Percentiles rank a stretch among this genome's conserved stretches.
phyloP scores from a whole-genome alignment of 2,329 filamentous ascomycete genomes.

The Emericellopsis cladophorae region DNA sequence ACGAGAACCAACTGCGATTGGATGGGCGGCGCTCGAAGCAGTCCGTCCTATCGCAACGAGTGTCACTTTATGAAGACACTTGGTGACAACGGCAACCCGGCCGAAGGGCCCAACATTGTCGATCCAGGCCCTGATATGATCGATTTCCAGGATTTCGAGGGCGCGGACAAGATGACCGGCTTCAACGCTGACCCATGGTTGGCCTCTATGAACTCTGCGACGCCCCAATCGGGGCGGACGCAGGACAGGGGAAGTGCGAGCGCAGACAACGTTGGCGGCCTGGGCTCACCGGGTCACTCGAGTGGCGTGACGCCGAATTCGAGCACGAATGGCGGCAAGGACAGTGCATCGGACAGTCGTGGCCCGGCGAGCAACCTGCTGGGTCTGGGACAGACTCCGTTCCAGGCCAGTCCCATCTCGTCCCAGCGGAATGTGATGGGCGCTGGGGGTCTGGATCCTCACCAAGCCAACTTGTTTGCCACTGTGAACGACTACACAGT shows the following conservation, averaged over 20 bases:
- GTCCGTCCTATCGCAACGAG: conserved; percentile 30
- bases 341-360: conserved; percentile 2
- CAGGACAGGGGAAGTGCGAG: conserved; percentile 7
- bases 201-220: conserved; percentile 20
- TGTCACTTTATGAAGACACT: conserved; percentile 27
- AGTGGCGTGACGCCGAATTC: conserved; percentile 49
- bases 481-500: conserved; percentile 22
- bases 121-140: conserved; percentile 15
- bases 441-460: conserved; percentile 22
- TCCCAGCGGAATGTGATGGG: conserved; percentile 26
- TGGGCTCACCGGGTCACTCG: conserved; percentile 33
- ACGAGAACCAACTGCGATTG: conserved; percentile 8
- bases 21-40: conserved; percentile 23
- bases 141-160: conserved; percentile 7
- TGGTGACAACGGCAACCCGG: conserved; percentile 26
- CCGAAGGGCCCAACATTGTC: conserved; percentile 24
- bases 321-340: conserved; percentile 20
- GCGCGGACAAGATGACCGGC: conserved; percentile 9
- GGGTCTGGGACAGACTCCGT: conserved; percentile 26
- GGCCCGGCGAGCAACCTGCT: conserved; percentile 5
- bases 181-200: conserved; percentile 23
- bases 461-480: conserved; percentile 23
- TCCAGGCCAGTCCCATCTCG: conserved; percentile 36
- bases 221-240: conserved; percentile 18
- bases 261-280: conserved; percentile 12